phyloP scores from a whole-genome alignment of 1,284 basidiomycete species.

The Sanghuangporus sanghuang region DNA sequence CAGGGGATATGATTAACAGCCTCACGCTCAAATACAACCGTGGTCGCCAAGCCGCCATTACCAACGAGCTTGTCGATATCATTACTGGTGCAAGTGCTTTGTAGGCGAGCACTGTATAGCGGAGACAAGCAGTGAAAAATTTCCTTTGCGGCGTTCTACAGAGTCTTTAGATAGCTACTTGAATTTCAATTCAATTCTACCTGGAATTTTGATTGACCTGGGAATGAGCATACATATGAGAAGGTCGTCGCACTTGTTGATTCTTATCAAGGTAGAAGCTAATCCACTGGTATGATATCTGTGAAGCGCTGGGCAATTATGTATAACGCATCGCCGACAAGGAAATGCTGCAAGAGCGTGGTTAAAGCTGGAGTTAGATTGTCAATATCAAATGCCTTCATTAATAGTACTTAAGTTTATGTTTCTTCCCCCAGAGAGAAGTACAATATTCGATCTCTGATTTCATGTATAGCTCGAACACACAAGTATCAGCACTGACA shows the following conservation, averaged over 20 bases:
- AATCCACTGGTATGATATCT: not conserved
- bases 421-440: no score
- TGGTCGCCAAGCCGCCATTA: constrained; percentile 98
- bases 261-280: not conserved
- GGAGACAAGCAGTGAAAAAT: not conserved
- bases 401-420: no score
- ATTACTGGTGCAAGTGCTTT: constrained; percentile 54
- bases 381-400: no score
- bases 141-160: not conserved
- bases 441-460: no score
- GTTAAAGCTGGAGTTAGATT: no score
- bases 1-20: constrained; percentile 82
- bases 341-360: no score
- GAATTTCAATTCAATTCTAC: not conserved
- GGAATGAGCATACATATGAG: not conserved
- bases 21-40: constrained; percentile 97
- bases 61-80: constrained; percentile 93
- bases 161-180: not conserved
- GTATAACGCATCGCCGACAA: no score
- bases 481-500: no score
- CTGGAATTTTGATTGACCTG: not conserved
- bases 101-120: not conserved
- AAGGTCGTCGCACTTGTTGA: not conserved
- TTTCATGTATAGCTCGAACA: no score
- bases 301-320: no score